Percentiles rank a stretch among this genome's conserved stretches.
Evolutionary conservation across 2,329 filamentous ascomycete species (phyloP).

Genomic region (Aureobasidium sp.): DNA sequence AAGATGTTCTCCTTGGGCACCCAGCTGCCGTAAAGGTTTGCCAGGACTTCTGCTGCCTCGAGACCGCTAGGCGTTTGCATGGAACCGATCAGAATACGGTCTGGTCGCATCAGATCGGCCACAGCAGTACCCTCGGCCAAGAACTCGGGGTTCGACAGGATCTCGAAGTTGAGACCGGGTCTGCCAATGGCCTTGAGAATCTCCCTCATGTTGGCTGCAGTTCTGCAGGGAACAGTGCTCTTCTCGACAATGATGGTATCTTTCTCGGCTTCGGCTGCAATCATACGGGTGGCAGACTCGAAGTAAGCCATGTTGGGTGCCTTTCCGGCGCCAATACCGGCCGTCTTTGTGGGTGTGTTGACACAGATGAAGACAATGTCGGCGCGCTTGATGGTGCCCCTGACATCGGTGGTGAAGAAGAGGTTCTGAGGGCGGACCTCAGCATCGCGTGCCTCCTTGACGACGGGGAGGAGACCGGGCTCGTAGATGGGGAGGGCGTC

Average conservation of each 20-base stretch:
- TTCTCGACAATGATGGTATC: slow-evolving; percentile 76
- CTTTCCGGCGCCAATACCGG: slow-evolving; percentile 60
- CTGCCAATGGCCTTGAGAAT: slow-evolving; percentile 45
- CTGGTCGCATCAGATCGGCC: slow-evolving; percentile 61
- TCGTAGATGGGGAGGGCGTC: slow-evolving; percentile 69
- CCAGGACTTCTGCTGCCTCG: slow-evolving; percentile 56
- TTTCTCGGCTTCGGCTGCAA: slow-evolving; percentile 58
- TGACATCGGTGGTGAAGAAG: slow-evolving; percentile 64
- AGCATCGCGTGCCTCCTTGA: slow-evolving; percentile 52
- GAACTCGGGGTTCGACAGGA: slow-evolving; percentile 77
- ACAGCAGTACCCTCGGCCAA: slow-evolving; percentile 72
- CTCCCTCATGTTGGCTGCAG: slow-evolving; percentile 61
- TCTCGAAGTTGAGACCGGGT: slow-evolving; percentile 57
- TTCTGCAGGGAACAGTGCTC: slow-evolving; percentile 70
- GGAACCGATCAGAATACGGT: slow-evolving; percentile 70
- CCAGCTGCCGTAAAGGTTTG: slow-evolving; percentile 64
- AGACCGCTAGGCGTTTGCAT: slow-evolving; percentile 53
- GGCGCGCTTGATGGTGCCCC: slow-evolving; percentile 55
- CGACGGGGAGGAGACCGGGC: slow-evolving; percentile 61
- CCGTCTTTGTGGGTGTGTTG: slow-evolving; percentile 71
- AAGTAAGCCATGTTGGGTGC: slow-evolving; percentile 68
- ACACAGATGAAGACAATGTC: slow-evolving; percentile 71
- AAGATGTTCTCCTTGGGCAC: slow-evolving; percentile 61
- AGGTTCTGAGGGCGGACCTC: slow-evolving; percentile 55
- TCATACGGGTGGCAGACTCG: slow-evolving; percentile 60